A percentile compares a stretch with the other conserved stretches of the same genome.
phyloP scores from a whole-genome alignment of 495 filamentous ascomycete species.

The Peziza echinospora region DNA sequence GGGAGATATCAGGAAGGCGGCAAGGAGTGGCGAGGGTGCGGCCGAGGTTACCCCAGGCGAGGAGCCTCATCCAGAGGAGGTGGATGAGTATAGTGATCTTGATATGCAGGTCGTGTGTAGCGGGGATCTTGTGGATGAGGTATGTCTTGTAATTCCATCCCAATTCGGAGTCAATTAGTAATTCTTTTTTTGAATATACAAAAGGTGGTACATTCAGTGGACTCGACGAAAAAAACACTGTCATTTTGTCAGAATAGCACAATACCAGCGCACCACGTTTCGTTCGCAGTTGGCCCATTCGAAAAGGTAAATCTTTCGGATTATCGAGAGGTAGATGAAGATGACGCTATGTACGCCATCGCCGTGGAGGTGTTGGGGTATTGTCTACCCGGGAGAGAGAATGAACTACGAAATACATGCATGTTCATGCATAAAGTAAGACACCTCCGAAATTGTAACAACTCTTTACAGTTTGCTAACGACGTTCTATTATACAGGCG shows the following conservation, averaged over 20 bases:
- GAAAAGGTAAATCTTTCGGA: slow-evolving; percentile 77
- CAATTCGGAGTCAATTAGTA: not conserved
- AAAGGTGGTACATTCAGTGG: slow-evolving; percentile 43
- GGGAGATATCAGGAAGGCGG: slow-evolving; percentile 50
- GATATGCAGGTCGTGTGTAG: slow-evolving; percentile 82
- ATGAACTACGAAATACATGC: slow-evolving; percentile 68
- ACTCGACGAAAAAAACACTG: slow-evolving; percentile 59
- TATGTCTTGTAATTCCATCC: slow-evolving; percentile 13
- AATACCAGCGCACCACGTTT: slow-evolving; percentile 66
- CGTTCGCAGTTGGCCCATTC: slow-evolving; percentile 84
- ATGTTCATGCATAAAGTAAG: slow-evolving; percentile 40
- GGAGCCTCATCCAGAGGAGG: slow-evolving; percentile 21
- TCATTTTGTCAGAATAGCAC: slow-evolving; percentile 51
- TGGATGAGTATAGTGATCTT: slow-evolving; percentile 58
- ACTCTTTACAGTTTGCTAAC: not conserved
- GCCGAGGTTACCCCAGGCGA: slow-evolving; percentile 4
- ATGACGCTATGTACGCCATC: slow-evolving; percentile 66
- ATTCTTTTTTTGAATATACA: slow-evolving; percentile 11
- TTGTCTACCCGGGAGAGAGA: slow-evolving; percentile 60
- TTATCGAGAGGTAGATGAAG: slow-evolving; percentile 71
- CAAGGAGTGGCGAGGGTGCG: slow-evolving; percentile 7
- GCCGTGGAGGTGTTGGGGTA: slow-evolving; percentile 71
- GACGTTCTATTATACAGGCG: slow-evolving; percentile 1
- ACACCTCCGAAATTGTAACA: not conserved
- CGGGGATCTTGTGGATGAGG: slow-evolving; percentile 67